Conservation (phyloP, 371 early-diverging fungal genomes). For the Mucor indicus region DNA sequence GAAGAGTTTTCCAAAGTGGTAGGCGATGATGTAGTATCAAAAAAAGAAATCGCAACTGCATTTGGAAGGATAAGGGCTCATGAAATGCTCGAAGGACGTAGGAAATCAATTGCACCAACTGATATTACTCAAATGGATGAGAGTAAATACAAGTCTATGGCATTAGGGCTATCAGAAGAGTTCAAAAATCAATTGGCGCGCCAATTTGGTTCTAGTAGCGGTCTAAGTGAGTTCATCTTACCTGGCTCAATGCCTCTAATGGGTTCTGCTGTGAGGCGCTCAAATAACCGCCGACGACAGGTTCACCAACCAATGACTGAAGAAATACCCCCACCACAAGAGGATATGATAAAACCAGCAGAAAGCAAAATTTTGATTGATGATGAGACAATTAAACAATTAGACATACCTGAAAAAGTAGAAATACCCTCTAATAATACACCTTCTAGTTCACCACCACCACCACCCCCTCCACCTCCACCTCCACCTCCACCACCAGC, state of each 20-base stretch:
- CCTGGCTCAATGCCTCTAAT: slow-evolving; percentile 43
- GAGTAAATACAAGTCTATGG: slow-evolving; percentile 38
- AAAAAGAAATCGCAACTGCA: slow-evolving; percentile 32
- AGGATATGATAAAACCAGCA: too few species aligned
- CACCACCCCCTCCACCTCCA: slow-evolving; percentile 17
- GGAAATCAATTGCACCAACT: slow-evolving; percentile 1
- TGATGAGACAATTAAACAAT: background rate
- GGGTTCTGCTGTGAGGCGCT: slow-evolving; percentile 41
- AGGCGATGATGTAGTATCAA: slow-evolving; percentile 28
- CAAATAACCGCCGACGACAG: slow-evolving; percentile 31
- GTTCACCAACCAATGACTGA: too few species aligned
- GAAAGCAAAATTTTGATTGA: background rate
- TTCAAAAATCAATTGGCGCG: slow-evolving; percentile 44
- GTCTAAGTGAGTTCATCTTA: slow-evolving; percentile 37
- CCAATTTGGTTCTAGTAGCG: slow-evolving; percentile 44
- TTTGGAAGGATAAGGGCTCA: slow-evolving; percentile 41
- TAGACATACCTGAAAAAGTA: background rate
- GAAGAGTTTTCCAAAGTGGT: slow-evolving; percentile 59
- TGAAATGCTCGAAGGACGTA: slow-evolving; percentile 37
- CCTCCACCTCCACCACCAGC: slow-evolving; percentile 38
- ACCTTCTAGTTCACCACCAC: slow-evolving; percentile 2
- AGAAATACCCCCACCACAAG: too few species aligned
- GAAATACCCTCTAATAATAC: too few species aligned
- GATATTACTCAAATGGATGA: slow-evolving; percentile 10
- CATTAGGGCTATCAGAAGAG: slow-evolving; percentile 39